These are phyloP conservation scores for Talaromyces islandicus DNA, from an alignment of 2,329 filamentous ascomycete species.

Conservation along the genomic window DNA sequence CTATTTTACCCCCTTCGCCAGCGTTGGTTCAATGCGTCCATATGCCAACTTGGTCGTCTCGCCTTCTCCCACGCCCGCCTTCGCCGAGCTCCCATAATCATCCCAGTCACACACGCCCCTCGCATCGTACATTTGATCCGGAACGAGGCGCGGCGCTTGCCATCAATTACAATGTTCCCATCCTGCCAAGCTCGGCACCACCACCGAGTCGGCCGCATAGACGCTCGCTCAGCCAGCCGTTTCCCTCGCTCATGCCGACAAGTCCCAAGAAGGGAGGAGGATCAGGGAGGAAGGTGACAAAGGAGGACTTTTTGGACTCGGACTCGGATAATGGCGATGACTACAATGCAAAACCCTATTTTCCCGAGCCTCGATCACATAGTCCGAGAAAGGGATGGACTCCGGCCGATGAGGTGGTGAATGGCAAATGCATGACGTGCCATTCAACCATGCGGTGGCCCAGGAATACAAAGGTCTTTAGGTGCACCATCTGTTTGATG, in stretches of 20 bases:
- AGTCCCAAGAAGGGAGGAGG: conserved; percentile 38
- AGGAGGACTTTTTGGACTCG: conserved; percentile 38
- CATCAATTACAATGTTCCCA: conserved; percentile 14
- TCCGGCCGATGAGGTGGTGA: conserved; percentile 56
- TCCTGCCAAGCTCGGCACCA: not conserved
- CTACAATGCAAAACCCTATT: conserved; percentile 15
- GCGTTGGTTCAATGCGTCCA: conserved; percentile 15
- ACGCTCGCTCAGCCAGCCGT: conserved; percentile 74
- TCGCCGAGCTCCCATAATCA: conserved; percentile 16
- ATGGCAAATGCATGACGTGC: conserved; percentile 80
- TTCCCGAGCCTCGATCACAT: conserved; percentile 27
- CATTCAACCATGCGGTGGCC: conserved; percentile 76
- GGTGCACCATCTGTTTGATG: conserved; percentile 77
- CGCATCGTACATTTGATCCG: conserved; percentile 2
- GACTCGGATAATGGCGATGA: conserved; percentile 44
- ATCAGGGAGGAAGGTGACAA: conserved; percentile 46
- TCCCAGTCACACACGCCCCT: conserved; percentile 1
- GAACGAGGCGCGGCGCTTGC: conserved; percentile 17
- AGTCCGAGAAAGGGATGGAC: conserved; percentile 36
- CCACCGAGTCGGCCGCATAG: conserved; percentile 37
- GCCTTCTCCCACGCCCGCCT: conserved; percentile 23
- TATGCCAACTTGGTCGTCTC: conserved; percentile 32
- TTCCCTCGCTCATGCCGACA: conserved; percentile 63
- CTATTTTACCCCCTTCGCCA: not conserved
- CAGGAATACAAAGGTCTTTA: conserved; percentile 63